These are phyloP conservation scores for Malus hybrid DNA, from an alignment of 331 rosid genomes.

Conservation along the genomic window DNA sequence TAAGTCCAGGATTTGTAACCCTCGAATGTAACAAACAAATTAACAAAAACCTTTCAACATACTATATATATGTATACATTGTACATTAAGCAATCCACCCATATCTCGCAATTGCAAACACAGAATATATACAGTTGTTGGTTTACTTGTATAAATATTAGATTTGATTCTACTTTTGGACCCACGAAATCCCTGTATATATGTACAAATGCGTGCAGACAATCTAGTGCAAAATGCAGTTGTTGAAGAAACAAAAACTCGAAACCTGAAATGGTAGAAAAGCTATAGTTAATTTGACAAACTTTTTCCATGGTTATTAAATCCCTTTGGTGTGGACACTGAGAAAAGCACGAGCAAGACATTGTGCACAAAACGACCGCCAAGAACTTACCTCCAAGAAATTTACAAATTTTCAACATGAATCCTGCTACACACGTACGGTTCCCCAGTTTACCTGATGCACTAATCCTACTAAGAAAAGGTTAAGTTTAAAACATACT, in stretches of 20 bases:
- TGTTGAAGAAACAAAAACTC: background rate
- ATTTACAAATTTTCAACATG: background rate
- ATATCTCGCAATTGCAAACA: background rate
- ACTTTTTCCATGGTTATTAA: background rate
- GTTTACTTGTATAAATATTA: background rate
- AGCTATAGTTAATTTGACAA: background rate
- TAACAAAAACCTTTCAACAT: too few species aligned
- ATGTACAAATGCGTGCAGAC: background rate
- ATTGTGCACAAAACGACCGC: background rate
- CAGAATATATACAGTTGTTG: background rate
- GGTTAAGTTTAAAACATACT: background rate
- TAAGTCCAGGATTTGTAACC: too few species aligned
- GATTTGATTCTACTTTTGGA: background rate
- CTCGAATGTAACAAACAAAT: too few species aligned
- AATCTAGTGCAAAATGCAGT: background rate
- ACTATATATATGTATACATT: too few species aligned
- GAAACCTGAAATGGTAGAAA: background rate
- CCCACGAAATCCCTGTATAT: background rate
- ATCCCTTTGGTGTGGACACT: background rate
- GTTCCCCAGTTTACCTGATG: background rate
- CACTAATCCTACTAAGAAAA: background rate
- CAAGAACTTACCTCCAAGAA: background rate
- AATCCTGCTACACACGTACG: background rate
- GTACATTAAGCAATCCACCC: too few species aligned
- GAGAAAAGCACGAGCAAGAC: constrained; percentile 1